Evolutionary conservation across 306 rosid genomes (phyloP).

Genomic region (Vachellia collinsii): DNA sequence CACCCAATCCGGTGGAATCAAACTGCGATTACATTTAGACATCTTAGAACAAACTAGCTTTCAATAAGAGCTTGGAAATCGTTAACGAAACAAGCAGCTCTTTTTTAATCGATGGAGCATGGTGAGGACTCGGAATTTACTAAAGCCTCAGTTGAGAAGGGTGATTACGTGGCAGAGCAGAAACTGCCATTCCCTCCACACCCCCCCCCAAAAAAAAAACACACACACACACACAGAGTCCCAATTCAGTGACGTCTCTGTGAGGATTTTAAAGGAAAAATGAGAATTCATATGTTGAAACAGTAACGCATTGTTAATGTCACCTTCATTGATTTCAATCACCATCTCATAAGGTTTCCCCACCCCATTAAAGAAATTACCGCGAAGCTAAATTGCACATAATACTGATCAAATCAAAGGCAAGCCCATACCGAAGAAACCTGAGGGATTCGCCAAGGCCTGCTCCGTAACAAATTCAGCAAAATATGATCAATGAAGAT

Average conservation of each 20-base stretch:
- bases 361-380: neutral
- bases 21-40: neutral
- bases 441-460: slow-evolving; percentile 83
- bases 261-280: too few species aligned
- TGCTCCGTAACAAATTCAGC: slow-evolving; percentile 53
- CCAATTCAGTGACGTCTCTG: too few species aligned
- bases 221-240: too few species aligned
- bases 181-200: too few species aligned
- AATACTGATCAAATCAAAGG: slow-evolving; percentile 6
- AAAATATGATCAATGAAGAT: slow-evolving; percentile 40
- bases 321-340: neutral
- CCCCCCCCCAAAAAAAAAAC: too few species aligned
- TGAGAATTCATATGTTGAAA: too few species aligned
- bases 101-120: neutral
- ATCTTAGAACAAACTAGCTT: neutral
- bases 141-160: neutral
- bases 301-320: neutral
- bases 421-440: slow-evolving; percentile 75
- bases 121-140: neutral
- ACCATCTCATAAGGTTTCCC: neutral
- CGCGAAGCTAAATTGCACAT: neutral
- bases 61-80: neutral
- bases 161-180: too few species aligned
- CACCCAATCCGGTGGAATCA: neutral
- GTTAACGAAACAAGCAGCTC: neutral